Percentiles rank a stretch among this genome's conserved stretches.
Evolutionary conservation across 345 rosid species (phyloP).

Genomic region (Lagerstroemia speciosa): DNA sequence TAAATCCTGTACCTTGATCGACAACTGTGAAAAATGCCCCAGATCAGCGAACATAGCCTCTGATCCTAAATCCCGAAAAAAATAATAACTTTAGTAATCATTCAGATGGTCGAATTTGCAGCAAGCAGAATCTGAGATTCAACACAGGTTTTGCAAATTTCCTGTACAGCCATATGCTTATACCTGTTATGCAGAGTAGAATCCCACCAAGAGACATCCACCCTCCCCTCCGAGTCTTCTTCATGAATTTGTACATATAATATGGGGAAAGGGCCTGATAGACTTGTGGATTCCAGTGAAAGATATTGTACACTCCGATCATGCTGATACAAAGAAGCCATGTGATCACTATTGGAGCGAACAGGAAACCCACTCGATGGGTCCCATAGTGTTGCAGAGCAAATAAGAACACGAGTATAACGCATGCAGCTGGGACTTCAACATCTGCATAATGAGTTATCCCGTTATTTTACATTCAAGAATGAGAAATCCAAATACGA

Average conservation of each 20-base stretch:
- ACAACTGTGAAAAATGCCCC: conserved; percentile 89
- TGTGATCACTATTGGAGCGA: conserved; percentile 66
- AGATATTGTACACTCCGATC: conserved; percentile 79
- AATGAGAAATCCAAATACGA: neutral
- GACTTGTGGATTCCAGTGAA: conserved; percentile 86
- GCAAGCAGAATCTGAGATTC: neutral
- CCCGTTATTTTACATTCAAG: neutral
- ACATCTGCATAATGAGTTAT: conserved; percentile 45
- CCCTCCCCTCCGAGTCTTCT: conserved; percentile 83
- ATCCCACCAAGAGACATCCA: conserved; percentile 99
- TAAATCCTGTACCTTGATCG: conserved; percentile 51
- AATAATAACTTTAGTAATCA: neutral
- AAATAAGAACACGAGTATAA: conserved; percentile 59
- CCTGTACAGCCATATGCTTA: neutral
- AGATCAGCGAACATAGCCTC: conserved; percentile 99
- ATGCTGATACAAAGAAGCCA: conserved; percentile 88
- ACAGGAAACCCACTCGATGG: conserved; percentile 71
- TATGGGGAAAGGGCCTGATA: conserved; percentile 92
- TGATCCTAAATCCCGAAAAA: conserved; percentile 42
- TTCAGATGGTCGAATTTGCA: neutral
- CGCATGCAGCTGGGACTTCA: conserved; percentile 71
- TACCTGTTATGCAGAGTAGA: conserved; percentile 89
- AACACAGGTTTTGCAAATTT: neutral
- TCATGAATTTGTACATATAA: conserved; percentile 82
- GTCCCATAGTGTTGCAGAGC: conserved; percentile 84